phyloP scores from a whole-genome alignment of 2,329 filamentous ascomycete species.

The Cercospora nicotianae region DNA sequence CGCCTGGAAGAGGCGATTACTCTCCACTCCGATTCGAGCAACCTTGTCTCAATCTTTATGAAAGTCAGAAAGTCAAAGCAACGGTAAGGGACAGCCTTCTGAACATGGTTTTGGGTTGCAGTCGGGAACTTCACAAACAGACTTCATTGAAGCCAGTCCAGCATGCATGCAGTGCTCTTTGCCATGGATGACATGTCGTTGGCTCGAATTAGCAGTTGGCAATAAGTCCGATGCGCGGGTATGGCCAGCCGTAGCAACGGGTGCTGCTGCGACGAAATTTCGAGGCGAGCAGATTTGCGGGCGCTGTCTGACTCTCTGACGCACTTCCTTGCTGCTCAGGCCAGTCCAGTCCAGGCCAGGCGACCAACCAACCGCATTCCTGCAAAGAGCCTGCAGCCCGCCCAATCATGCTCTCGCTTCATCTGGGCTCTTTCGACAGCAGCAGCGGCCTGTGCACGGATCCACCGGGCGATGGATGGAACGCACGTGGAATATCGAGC shows the following conservation, averaged over 20 bases:
- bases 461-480: neutral
- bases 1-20: neutral
- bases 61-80: neutral
- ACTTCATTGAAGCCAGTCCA: neutral
- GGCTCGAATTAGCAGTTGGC: neutral
- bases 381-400: neutral
- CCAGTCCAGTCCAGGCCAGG: neutral
- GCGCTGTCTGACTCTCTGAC: neutral
- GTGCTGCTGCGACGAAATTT: neutral
- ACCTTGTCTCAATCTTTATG: neutral
- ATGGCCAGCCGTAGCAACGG: conserved; percentile 11
- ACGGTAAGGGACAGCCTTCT: neutral
- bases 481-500: neutral
- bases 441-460: neutral
- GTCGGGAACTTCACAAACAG: neutral
- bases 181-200: conserved; percentile 15
- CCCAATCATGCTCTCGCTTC: neutral
- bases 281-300: conserved; percentile 14
- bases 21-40: neutral
- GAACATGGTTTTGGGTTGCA: neutral
- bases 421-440: neutral
- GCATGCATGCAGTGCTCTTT: neutral
- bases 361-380: neutral
- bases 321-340: neutral
- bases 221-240: conserved; percentile 2